Percentiles rank a stretch among this genome's conserved stretches.
phyloP scores from a whole-genome alignment of 225 moss, liverwort and hornwort genomes.

The Pseudoscleropodium purum region DNA sequence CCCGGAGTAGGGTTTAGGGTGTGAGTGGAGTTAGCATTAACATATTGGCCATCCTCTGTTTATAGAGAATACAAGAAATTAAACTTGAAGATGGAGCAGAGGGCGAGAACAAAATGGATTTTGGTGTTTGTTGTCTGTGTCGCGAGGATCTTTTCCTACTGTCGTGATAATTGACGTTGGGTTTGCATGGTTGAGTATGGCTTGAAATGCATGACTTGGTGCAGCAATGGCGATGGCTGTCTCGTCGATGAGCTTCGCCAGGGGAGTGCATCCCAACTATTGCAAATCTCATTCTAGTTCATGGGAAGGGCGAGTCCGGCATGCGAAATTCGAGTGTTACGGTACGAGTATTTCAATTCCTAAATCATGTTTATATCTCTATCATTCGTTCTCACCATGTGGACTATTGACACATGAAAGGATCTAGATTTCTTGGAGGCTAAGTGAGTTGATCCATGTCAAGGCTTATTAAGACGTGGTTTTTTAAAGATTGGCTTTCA shows the following conservation, averaged over 20 bases:
- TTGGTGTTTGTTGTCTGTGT: background rate
- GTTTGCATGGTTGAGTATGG: background rate
- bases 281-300: background rate
- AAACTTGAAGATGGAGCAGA: too few species aligned
- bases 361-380: too few species aligned
- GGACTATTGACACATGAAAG: too few species aligned
- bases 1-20: too few species aligned
- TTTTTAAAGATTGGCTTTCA: background rate
- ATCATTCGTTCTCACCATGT: too few species aligned
- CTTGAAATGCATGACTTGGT: background rate
- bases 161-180: background rate
- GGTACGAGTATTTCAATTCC: too few species aligned
- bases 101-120: background rate
- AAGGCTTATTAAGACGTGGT: too few species aligned
- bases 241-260: background rate
- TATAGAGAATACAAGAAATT: too few species aligned
- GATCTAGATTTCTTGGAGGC: too few species aligned
- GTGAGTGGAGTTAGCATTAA: too few species aligned
- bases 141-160: background rate
- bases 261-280: background rate
- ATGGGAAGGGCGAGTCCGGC: background rate
- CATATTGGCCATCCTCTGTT: too few species aligned
- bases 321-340: background rate
- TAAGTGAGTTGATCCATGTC: too few species aligned
- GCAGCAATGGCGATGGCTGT: constrained; percentile 3